Evolutionary conservation across 805 yeast genomes (phyloP).

Genomic region (Yamadazyma endophytica): DNA sequence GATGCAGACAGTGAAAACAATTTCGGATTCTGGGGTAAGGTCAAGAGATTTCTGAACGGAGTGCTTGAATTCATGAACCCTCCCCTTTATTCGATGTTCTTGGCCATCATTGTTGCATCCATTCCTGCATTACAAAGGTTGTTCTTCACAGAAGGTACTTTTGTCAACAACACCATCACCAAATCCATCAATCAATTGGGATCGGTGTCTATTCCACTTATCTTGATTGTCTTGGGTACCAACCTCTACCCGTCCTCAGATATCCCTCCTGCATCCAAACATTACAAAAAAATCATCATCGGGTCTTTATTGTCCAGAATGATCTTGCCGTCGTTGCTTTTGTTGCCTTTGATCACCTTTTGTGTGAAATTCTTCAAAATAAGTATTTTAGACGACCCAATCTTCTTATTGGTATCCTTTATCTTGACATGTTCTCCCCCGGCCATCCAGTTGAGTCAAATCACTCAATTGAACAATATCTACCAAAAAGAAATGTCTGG

Average conservation of each 20-base stretch:
- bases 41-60: slow-evolving; percentile 1
- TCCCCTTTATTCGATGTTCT: slow-evolving; percentile 75
- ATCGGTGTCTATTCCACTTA: slow-evolving; percentile 71
- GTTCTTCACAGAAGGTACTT: slow-evolving; percentile 51
- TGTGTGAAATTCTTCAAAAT: slow-evolving; percentile 60
- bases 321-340: slow-evolving; percentile 68
- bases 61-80: slow-evolving; percentile 57
- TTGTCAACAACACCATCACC: slow-evolving; percentile 62
- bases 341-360: slow-evolving; percentile 63
- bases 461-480: slow-evolving; percentile 70
- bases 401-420: slow-evolving; percentile 71
- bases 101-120: slow-evolving; percentile 66
- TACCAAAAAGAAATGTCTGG: slow-evolving; percentile 83
- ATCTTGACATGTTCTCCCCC: slow-evolving; percentile 77
- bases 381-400: slow-evolving; percentile 77
- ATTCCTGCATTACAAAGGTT: slow-evolving; percentile 57
- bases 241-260: slow-evolving; percentile 67
- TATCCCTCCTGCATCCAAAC: slow-evolving; percentile 60
- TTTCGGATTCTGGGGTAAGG: not conserved
- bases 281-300: slow-evolving; percentile 57
- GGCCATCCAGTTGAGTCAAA: slow-evolving; percentile 78
- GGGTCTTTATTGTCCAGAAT: slow-evolving; percentile 73
- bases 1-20: slow-evolving; percentile 1
- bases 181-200: slow-evolving; percentile 64
- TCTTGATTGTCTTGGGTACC: slow-evolving; percentile 73